A percentile compares a stretch with the other conserved stretches of the same genome.
Evolutionary conservation across 2,329 filamentous ascomycete species (phyloP).

Genomic region (Cercospora brassicicola): DNA sequence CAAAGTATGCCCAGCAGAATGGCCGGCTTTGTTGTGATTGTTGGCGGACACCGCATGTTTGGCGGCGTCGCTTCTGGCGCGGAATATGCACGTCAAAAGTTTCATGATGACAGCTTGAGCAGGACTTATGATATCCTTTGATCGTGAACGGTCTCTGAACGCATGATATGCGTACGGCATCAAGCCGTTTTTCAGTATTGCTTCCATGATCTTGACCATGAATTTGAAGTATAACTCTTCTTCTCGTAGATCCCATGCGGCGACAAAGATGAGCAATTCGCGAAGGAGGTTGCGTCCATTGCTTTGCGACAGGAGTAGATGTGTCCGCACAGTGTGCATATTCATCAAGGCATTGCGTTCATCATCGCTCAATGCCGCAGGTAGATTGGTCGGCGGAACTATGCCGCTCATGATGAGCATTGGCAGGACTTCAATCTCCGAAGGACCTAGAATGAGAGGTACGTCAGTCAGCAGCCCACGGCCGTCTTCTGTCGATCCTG

Average conservation of each 20-base stretch:
- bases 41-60: constrained; percentile 29
- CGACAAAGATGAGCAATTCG: constrained; percentile 92
- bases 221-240: constrained; percentile 94
- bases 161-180: constrained; percentile 92
- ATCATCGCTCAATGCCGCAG: constrained; percentile 45
- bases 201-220: constrained; percentile 92
- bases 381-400: constrained; percentile 69
- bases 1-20: constrained; percentile 13
- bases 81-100: constrained; percentile 85
- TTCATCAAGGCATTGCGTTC: constrained; percentile 64
- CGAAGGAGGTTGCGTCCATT: constrained; percentile 85
- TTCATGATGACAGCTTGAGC: constrained; percentile 92
- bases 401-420: constrained; percentile 98
- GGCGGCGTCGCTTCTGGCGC: constrained; percentile 54
- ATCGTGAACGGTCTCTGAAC: constrained; percentile 67
- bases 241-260: constrained; percentile 93
- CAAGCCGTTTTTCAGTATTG: constrained; percentile 82
- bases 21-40: constrained; percentile 21
- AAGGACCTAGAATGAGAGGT: constrained; percentile 87
- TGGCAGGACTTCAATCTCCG: constrained; percentile 91
- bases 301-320: constrained; percentile 84
- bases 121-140: constrained; percentile 93
- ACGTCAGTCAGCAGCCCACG: constrained; percentile 89
- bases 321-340: constrained; percentile 84
- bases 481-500: constrained; percentile 61